A percentile compares a stretch with the other conserved stretches of the same genome.
These are phyloP conservation scores for Anacardium occidentale DNA, from an alignment of 345 rosid species.

Conservation along the genomic window DNA sequence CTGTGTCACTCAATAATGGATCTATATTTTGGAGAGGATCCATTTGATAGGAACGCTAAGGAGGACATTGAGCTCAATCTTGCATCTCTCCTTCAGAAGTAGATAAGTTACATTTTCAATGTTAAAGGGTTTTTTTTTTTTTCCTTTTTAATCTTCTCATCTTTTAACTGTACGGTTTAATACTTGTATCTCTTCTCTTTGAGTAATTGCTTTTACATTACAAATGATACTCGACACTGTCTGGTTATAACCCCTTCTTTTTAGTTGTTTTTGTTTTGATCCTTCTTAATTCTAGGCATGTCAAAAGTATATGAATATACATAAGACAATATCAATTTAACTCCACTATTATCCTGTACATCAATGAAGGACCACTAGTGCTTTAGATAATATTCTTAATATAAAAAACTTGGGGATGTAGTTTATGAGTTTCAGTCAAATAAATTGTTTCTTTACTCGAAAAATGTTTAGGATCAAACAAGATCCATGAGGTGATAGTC, in stretches of 20 bases:
- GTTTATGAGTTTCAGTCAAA: not conserved
- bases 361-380: not conserved
- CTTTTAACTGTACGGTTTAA: not conserved
- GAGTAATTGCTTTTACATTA: not conserved
- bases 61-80: constrained; percentile 61
- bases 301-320: not conserved
- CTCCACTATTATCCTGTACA: not conserved
- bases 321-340: too few relatives aligned
- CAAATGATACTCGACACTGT: not conserved
- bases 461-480: not conserved
- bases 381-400: not conserved
- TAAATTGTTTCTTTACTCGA: too few relatives aligned
- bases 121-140: constrained; percentile 21
- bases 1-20: constrained; percentile 73
- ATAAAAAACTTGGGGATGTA: not conserved
- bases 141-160: not conserved
- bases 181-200: not conserved
- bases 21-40: constrained; percentile 78
- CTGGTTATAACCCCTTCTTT: not conserved
- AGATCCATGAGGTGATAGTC: not conserved
- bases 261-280: not conserved
- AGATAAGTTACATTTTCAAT: constrained; percentile 6
- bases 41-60: constrained; percentile 70
- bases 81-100: constrained; percentile 43
- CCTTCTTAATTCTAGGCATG: not conserved